These are phyloP conservation scores for Obelidium mucronatum DNA, from an alignment of 192 early-diverging fungal species.

Conservation along the genomic window DNA sequence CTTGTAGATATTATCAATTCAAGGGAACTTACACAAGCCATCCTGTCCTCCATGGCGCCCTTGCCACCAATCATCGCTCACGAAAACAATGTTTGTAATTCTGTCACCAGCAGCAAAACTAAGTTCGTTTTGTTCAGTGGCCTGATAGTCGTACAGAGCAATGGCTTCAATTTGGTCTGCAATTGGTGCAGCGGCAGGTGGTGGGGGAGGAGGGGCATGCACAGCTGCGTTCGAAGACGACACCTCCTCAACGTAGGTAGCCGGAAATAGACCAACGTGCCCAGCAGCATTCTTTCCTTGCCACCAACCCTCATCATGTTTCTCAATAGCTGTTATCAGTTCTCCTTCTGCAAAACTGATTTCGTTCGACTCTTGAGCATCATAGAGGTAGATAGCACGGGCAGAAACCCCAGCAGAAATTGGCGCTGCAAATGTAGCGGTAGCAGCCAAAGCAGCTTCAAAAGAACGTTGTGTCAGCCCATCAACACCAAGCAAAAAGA, in stretches of 20 bases:
- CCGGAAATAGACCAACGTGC: constrained; percentile 82
- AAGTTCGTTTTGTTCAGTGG: constrained; percentile 88
- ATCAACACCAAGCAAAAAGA: constrained; percentile 16
- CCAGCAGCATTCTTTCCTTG: constrained; percentile 81
- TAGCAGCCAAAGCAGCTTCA: constrained; percentile 23
- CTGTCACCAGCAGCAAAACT: constrained; percentile 76
- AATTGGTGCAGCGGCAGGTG: constrained; percentile 7
- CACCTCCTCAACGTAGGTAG: constrained; percentile 56
- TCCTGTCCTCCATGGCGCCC: constrained; percentile 56
- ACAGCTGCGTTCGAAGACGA: neutral
- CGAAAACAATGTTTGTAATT: constrained; percentile 82
- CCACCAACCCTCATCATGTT: constrained; percentile 95
- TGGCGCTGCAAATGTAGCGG: constrained; percentile 13
- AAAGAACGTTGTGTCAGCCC: constrained; percentile 15
- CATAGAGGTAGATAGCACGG: constrained; percentile 74
- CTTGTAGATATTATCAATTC: too few species aligned
- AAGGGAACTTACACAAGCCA: too few species aligned
- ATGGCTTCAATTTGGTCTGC: constrained; percentile 26
- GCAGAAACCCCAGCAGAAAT: constrained; percentile 53
- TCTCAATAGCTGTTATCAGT: constrained; percentile 76
- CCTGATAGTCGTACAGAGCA: constrained; percentile 80
- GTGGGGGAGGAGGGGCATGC: neutral
- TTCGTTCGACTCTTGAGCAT: constrained; percentile 86
- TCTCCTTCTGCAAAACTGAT: constrained; percentile 85
- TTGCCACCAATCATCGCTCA: constrained; percentile 93